These are phyloP conservation scores for Helenozyma rhizophorensis DNA, from an alignment of 805 yeast species.

Conservation along the genomic window DNA sequence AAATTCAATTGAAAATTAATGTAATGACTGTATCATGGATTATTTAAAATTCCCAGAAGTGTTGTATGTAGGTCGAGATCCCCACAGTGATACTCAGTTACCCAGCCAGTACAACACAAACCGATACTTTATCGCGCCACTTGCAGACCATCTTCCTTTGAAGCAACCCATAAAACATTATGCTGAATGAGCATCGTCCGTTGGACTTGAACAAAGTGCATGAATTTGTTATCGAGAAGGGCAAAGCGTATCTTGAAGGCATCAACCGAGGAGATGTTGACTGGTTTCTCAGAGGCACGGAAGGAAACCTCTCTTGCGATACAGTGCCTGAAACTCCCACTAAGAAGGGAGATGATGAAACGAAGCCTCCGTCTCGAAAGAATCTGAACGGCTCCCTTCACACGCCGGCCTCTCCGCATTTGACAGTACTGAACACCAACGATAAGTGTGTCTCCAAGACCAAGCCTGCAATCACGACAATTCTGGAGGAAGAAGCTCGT, in stretches of 20 bases:
- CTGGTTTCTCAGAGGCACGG: slow-evolving; percentile 46
- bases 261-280: slow-evolving; percentile 42
- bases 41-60: too few relatives aligned
- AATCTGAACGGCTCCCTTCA: background rate
- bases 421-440: slow-evolving; percentile 26
- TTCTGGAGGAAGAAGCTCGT: slow-evolving; percentile 19
- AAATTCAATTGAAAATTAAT: too few relatives aligned
- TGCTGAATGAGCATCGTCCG: background rate
- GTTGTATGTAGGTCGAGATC: too few relatives aligned
- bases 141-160: too few relatives aligned
- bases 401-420: slow-evolving; percentile 18
- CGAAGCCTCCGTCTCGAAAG: background rate
- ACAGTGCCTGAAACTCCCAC: too few relatives aligned
- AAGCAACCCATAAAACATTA: too few relatives aligned
- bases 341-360: too few relatives aligned
- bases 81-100: too few relatives aligned
- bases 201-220: slow-evolving; percentile 12
- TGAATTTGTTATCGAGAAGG: slow-evolving; percentile 10
- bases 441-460: slow-evolving; percentile 27
- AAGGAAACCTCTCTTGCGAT: slow-evolving; percentile 6
- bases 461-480: slow-evolving; percentile 28
- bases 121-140: too few relatives aligned
- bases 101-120: too few relatives aligned
- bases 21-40: too few relatives aligned
- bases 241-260: slow-evolving; percentile 18